Conservation (phyloP, 768 basidiomycete species). For the Filobasidium wieringae region DNA sequence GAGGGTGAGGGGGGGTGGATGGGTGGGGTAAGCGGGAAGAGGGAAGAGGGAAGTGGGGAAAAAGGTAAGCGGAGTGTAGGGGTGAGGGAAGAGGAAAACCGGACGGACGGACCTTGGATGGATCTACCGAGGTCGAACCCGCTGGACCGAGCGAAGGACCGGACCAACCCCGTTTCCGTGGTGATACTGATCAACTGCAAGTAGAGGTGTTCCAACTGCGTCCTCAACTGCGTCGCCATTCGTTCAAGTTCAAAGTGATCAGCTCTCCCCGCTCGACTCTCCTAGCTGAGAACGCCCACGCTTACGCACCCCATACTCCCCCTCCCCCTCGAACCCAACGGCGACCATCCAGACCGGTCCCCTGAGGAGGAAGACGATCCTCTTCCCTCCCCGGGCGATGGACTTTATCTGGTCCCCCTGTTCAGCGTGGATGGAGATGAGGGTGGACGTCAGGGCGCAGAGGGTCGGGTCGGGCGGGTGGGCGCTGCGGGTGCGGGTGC, state of each 20-base stretch:
- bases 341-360: slow-evolving; percentile 85
- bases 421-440: slow-evolving; percentile 90
- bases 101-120: slow-evolving; percentile 33
- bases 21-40: too few species aligned
- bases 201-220: slow-evolving; percentile 89
- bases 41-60: too few species aligned
- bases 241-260: too few species aligned
- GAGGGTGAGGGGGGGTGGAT: too few species aligned
- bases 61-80: too few species aligned
- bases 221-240: slow-evolving; percentile 56
- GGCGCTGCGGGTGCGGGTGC: too few species aligned
- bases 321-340: slow-evolving; percentile 85
- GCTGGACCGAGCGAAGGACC: slow-evolving; percentile 74
- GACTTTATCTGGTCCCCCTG: slow-evolving; percentile 56
- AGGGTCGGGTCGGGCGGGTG: too few species aligned
- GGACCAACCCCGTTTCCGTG: slow-evolving; percentile 66
- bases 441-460: too few species aligned
- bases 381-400: slow-evolving; percentile 42
- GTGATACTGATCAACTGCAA: slow-evolving; percentile 85
- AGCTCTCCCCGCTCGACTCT: too few species aligned
- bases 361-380: slow-evolving; percentile 72
- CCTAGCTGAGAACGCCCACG: too few species aligned
- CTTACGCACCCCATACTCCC: too few species aligned
- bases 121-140: slow-evolving; percentile 67
- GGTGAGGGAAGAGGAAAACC: too few species aligned